phyloP scores from a whole-genome alignment of 202 grass and related monocot species.

The Zoysia matrella region DNA sequence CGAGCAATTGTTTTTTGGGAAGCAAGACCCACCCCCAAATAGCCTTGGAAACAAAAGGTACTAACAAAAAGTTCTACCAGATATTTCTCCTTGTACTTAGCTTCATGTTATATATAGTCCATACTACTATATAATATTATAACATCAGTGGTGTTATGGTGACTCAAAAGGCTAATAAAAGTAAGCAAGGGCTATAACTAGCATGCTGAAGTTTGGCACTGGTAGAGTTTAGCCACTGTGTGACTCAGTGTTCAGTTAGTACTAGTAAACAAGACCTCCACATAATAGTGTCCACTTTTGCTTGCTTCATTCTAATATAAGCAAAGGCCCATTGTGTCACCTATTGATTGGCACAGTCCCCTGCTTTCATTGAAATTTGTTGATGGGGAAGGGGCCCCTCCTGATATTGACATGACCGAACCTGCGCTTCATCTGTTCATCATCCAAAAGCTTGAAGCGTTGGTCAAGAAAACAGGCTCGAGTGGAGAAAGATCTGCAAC shows the following conservation, averaged over 20 bases:
- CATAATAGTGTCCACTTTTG: slow-evolving; percentile 50
- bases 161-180: slow-evolving; percentile 43
- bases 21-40: slow-evolving; percentile 44
- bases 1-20: slow-evolving; percentile 46
- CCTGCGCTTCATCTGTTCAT: slow-evolving; percentile 48
- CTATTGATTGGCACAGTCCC: slow-evolving; percentile 59
- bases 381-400: slow-evolving; percentile 28
- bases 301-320: slow-evolving; percentile 60
- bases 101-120: background rate
- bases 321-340: slow-evolving; percentile 62
- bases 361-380: slow-evolving; percentile 58
- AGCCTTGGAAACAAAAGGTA: slow-evolving; percentile 46
- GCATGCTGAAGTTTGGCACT: slow-evolving; percentile 52
- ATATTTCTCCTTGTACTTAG: slow-evolving; percentile 30
- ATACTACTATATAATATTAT: slow-evolving; percentile 20
- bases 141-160: slow-evolving; percentile 28
- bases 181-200: slow-evolving; percentile 42
- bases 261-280: slow-evolving; percentile 38
- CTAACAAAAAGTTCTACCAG: slow-evolving; percentile 45
- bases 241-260: slow-evolving; percentile 33
- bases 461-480: slow-evolving; percentile 61
- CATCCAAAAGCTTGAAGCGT: slow-evolving; percentile 34
- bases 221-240: slow-evolving; percentile 43
- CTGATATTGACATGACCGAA: slow-evolving; percentile 75
- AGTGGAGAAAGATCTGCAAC: slow-evolving; percentile 34